Evolutionary conservation across 2,329 filamentous ascomycete genomes (phyloP).

Genomic region (Pseudogymnoascus sp.): DNA sequence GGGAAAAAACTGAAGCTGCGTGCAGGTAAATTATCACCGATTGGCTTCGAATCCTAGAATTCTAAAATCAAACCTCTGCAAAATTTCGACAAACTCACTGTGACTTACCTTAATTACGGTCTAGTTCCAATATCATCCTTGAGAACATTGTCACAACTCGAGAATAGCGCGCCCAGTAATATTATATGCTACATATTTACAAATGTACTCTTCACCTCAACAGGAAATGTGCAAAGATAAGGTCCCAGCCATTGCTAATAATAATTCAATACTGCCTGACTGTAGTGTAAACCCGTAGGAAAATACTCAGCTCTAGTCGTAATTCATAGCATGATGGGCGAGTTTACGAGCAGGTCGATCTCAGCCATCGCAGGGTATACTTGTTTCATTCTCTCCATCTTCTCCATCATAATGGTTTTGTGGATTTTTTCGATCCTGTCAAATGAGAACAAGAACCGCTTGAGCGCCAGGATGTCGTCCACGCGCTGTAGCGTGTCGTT

Average conservation of each 20-base stretch:
- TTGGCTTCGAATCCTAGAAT: neutral
- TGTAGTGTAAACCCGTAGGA: neutral
- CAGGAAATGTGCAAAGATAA: neutral
- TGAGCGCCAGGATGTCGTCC: constrained; percentile 39
- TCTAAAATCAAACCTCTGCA: neutral
- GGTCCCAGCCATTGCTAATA: neutral
- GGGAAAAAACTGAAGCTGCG: neutral
- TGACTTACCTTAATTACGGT: neutral
- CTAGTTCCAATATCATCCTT: neutral
- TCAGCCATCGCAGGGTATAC: constrained; percentile 9
- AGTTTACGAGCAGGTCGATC: constrained; percentile 3
- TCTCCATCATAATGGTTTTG: constrained; percentile 33
- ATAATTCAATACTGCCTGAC: neutral
- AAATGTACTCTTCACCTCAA: neutral
- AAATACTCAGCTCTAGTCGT: neutral
- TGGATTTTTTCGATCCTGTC: constrained; percentile 33
- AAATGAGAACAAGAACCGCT: constrained; percentile 35
- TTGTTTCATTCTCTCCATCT: constrained; percentile 29
- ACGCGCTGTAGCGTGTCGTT: constrained; percentile 38
- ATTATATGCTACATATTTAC: neutral
- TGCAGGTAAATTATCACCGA: neutral
- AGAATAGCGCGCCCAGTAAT: neutral
- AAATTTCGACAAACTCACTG: neutral
- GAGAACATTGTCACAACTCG: neutral
- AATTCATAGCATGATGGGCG: neutral